Evolutionary conservation across 2,329 filamentous ascomycete genomes (phyloP), one percentile per base, ranked within the genome.

Genomic region (Stagonosporopsis chrysanthemi): DNA sequence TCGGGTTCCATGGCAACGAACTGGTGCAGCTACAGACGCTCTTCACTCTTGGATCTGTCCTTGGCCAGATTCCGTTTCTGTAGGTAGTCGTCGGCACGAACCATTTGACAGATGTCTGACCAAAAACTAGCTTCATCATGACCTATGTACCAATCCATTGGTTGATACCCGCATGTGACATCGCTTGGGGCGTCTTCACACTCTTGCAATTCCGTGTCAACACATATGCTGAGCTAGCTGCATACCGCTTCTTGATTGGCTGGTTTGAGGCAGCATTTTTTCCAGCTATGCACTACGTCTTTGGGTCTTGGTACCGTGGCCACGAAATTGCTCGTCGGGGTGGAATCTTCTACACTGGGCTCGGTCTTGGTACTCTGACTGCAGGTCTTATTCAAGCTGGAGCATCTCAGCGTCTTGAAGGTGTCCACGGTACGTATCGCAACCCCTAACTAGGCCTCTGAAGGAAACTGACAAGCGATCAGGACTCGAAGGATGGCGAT

Each of bases 151-250:
- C 81, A 1, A 80, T 84, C 64, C 75, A 80, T 45, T 83, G 78
- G 72, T 61, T 82, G 0, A 77, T 84, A 4, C 83, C 83, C 0
- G 73, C 75, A 4, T 75, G 84, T 60, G 82, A 85, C 53, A 61
- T 84, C 1, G 63, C 74, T 3, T 86, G 84, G 83, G 83, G 82
- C 0, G 66, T 84, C 12, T 82, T 85, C 56, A 86, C 83, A 0
- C 76, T 86, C 11, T 68, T 84, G 7, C 82, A 84, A 50, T 84
- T 80, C 49, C 79, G 82, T 3, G 78, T 78, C 2, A 72, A 74
- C 2, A 72, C 76, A 3, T 84, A 78, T 52, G 75, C 77, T 0
- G 82, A 85, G 46, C 54, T 84, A 6, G 78, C 78, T 38, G 79
- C 79, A 0, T 83, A 83, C 65, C 78, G 83, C 1, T 85, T 85